Percentiles rank a stretch among this genome's conserved stretches.
Evolutionary conservation across 2,329 filamentous ascomycete species (phyloP).

Genomic region (Remersonia thermophila): DNA sequence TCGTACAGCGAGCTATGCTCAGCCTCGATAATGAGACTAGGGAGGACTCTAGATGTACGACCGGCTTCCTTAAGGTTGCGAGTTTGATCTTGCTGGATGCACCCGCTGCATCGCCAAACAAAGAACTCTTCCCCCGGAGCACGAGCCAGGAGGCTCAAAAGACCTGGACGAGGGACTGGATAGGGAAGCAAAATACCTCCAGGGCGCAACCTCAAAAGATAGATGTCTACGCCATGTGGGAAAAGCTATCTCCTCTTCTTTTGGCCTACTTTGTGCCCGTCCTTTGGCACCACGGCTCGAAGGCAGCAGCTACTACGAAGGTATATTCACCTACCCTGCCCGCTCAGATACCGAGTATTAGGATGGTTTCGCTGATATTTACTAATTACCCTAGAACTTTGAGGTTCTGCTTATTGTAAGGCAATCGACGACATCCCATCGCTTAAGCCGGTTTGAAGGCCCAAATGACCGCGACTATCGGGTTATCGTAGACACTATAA

Average conservation of each 20-base stretch:
- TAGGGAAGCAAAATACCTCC: background rate
- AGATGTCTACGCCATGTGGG: constrained; percentile 3
- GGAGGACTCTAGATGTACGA: background rate
- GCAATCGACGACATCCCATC: constrained; percentile 5
- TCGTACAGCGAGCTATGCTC: constrained; percentile 3
- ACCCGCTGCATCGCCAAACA: constrained; percentile 1
- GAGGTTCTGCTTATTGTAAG: constrained; percentile 1
- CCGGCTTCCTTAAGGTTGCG: constrained; percentile 1
- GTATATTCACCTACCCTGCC: too few species aligned
- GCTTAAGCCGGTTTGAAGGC: constrained; percentile 7
- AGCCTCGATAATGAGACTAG: background rate
- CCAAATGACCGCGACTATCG: constrained; percentile 7
- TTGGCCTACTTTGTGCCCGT: constrained; percentile 1
- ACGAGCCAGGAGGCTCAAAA: constrained; percentile 5
- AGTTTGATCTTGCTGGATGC: constrained; percentile 6
- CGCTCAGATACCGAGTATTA: too few species aligned
- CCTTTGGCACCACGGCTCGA: constrained; percentile 4
- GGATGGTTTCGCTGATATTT: too few species aligned
- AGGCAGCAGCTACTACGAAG: background rate
- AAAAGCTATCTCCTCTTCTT: background rate
- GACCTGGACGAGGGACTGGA: constrained; percentile 8
- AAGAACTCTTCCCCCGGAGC: constrained; percentile 4
- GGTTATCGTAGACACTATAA: constrained; percentile 2
- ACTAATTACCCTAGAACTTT: background rate
- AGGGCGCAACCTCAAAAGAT: constrained; percentile 1